Conservation (phyloP, 2,329 filamentous ascomycete species). For the Teratosphaeria destructans region DNA sequence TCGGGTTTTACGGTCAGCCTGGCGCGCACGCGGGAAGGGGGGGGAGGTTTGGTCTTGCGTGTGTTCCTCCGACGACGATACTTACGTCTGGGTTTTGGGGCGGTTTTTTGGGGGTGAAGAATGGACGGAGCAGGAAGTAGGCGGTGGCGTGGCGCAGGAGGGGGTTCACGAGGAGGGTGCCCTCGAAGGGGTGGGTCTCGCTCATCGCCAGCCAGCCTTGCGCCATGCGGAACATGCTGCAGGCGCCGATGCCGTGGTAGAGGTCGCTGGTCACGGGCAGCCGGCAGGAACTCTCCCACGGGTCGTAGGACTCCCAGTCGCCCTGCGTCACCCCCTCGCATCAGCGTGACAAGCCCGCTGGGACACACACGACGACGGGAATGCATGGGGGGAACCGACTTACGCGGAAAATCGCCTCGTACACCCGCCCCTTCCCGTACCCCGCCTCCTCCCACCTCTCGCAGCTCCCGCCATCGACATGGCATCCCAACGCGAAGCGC, state of each 20-base stretch:
- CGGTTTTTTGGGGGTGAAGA: conserved; percentile 52
- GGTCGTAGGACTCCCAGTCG: conserved; percentile 69
- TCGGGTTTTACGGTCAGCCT: too few species aligned
- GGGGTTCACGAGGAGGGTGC: conserved; percentile 74
- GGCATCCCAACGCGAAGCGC: conserved; percentile 47
- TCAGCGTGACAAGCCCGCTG: neutral
- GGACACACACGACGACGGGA: neutral
- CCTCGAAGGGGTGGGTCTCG: conserved; percentile 59
- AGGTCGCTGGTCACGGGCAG: conserved; percentile 60
- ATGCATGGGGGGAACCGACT: neutral
- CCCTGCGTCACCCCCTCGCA: conserved; percentile 38
- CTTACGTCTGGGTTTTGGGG: conserved; percentile 19
- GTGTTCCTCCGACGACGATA: too few species aligned
- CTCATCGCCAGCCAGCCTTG: conserved; percentile 85
- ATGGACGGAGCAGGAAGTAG: conserved; percentile 73
- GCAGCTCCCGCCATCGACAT: conserved; percentile 41
- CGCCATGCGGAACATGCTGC: conserved; percentile 76
- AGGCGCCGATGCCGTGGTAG: conserved; percentile 72
- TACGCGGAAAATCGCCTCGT: conserved; percentile 54
- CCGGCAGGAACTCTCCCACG: conserved; percentile 66
- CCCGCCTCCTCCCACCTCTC: conserved; percentile 49
- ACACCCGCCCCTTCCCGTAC: conserved; percentile 54
- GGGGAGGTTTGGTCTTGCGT: too few species aligned
- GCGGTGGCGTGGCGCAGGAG: conserved; percentile 63
- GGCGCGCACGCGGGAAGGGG: too few species aligned